Base-by-base conservation (phyloP, 306 rosid genomes). In the Crotalaria pallida region DNA sequence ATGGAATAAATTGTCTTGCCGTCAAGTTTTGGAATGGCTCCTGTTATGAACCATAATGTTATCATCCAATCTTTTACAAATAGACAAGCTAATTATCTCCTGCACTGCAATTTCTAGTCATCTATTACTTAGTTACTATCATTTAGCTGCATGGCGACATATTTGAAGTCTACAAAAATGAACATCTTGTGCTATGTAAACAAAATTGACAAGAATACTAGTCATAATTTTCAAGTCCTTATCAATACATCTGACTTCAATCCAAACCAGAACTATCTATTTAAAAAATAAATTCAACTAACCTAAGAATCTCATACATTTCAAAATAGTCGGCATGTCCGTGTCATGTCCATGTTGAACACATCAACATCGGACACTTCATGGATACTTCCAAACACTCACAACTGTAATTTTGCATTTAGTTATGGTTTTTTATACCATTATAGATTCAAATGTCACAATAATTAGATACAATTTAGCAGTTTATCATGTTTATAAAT, bases 1-100 rank as follows among this genome's bases (percentile, higher is more conserved):
- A 91, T 77, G 57, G 96, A 87, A 67, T 91, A 95, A 24, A 81
- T 81, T 49, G 76, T 86, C 81, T 84, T 83, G 60, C 55, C 68
- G 16, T 83, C 71, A 75, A 12, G 72, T 29, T 76, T 77, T 61
- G 73, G 76, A 34, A 48, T 70, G 73, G 81, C 69, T 74, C 86
- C 99, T 91, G 87, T 45, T 38, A 15, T 40, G 55, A 62, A 58
- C 59, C 78, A 78, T 34, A 49, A 64, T 69, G 50, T 24, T 24
- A 52, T 23, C 77, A 21, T 58, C 31, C 72, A 65, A 36, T 50
- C 56, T 53, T 67, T 60, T 51, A 45, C 65, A 40, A 55, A 53
- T 24, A 62, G 58, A n/a, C 51, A 34, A 9, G 34, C 21, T 23
- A 31, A 33, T 45, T 23, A 48, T 43, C 7, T 40, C 23, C 4